Base-by-base conservation (phyloP, 805 yeast genomes). In the Spathaspora gorwiae region DNA sequence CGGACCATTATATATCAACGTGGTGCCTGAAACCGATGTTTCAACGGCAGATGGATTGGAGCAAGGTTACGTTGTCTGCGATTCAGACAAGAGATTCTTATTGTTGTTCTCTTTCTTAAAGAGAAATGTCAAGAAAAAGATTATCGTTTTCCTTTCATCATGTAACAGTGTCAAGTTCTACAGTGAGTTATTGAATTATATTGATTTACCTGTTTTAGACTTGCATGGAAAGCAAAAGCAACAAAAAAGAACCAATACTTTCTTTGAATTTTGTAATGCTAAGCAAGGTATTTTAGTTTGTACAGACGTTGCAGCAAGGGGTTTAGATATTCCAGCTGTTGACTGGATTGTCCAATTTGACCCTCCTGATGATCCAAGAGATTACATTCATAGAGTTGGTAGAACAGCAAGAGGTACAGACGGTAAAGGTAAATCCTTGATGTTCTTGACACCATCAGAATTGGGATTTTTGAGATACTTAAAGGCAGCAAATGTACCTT, bases 291-390 rank as follows among this genome's bases (percentile, higher is more conserved):
- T 87, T 37, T 69, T 94, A 57, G 77, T 94, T 45, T 94, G 98
- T 72, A 94, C 99, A 0, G 99, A 94, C 68, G 99, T 94, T 54
- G 99, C 99, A 30, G 99, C 99, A 19, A 84, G 99, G 77, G 99
- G 99, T 24, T 80, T 94, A 54, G 99, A 94, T 73, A 94, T 94
- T 56, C 99, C 99, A 44, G 84, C 95, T 27, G 99, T 94, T 45
- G 99, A 95, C 72, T 94, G 99, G 99, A 94, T 94, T 60, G 86
- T 94, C 53, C 99, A 94, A 74, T 94, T 89, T 61, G 99, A 94
- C 66, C 99, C 99, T 45, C 99, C 99, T 65, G 99, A 94, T 84
- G 99, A 94, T 71, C 99, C 99, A 68, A 83, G 98, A 72, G 98
- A 94, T 70, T 94, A 94, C 66, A 94, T 94, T 55, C 99, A 94